Base-by-base conservation (phyloP, 1,284 basidiomycete species). In the Vanrija sp. region DNA sequence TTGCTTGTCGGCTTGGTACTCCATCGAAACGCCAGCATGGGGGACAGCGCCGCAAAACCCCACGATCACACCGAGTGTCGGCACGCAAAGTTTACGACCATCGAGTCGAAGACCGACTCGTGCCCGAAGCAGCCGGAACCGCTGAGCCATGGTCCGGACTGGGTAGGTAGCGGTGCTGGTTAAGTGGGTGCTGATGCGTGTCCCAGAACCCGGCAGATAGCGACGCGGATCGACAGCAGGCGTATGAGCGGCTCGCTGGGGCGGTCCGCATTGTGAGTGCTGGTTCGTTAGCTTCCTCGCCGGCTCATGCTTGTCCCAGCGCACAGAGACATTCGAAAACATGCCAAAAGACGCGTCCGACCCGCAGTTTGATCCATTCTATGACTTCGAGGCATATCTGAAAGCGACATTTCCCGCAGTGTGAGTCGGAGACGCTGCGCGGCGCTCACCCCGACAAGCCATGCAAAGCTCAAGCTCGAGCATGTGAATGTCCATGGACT, bases 401-500 rank as follows among this genome's bases (percentile, higher is more conserved):
- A 53, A 56, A 36, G 44, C 56, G 9, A 57, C 67, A 2, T 74
- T 71, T 42, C 72, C 72, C 0, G 20, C 59, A 2, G 56, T 70
- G 64, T 66, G 51, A 45, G 65, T 57, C 10, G 5, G 1, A 1
- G 18, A 4, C 16, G 2, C 2, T 5, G 16, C 6, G 3, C 4
- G 14, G 2, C 9, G 24, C 23, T 46, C n/a, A 22, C 14, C 4
- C 19, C 5, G 31, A 14, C 6, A 16, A 51, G 83, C 35, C 81
- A 84, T 56, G 65, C 78, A 3, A 72, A 68, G 6, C 75, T 84
- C 4, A 65, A 78, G 36, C 63, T 84, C 41, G 80, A 79, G 2
- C 80, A 80, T 57, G 80, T 87, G 59, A 85, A 85, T 64, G 80
- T 81, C 0, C 83, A 83, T 52, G 86, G 83, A 0, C 68, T 87